Base-by-base conservation (phyloP, 1,284 basidiomycete genomes). In the Sanghuangporus weigelae region DNA sequence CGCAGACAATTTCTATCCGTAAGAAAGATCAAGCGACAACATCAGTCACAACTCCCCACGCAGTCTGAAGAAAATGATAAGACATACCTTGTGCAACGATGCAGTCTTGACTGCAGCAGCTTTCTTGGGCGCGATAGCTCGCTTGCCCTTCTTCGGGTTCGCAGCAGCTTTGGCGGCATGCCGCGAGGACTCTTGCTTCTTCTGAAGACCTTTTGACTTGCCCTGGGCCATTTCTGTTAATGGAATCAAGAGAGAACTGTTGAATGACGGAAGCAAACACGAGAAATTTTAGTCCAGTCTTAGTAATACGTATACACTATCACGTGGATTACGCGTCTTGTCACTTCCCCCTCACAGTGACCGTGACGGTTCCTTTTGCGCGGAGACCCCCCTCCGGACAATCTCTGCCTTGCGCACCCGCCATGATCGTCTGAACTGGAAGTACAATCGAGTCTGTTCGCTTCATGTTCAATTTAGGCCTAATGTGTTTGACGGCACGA, bases 81-180 rank as follows among this genome's bases (percentile, higher is more conserved):
- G 40, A 63, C 69, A 31, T 59, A 88, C 91, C 78, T 89, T 84
- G 70, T 88, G 85, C 78, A 90, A 76, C 21, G 82, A 75, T 3
- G 86, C 88, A 69, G 86, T 84, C 71, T 90, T 89, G 65, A 92
- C 80, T 35, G 85, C 76, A 7, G 75, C 75, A 8, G 81, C 73
- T 72, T 92, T 91, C 76, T 92, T 93, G 19, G 90, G 91, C 54
- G 90, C 80, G 64, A 89, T 82, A 49, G 80, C 77, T 50, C 87
- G 81, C 67, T 81, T 81, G 16, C 90, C 91, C 70, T 92, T 93
- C 77, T 91, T 93, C 38, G 81, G 76, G 40, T 83, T 81, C 0
- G 86, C 80, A 11, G 86, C 84, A 1, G 85, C 81, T 70, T 86
- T 89, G 26, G 81, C 75, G 0, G 84, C 81, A 61, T 85, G 85